Conservation (phyloP, 2,329 filamentous ascomycete genomes). For the Colletotrichum zoysiae region DNA sequence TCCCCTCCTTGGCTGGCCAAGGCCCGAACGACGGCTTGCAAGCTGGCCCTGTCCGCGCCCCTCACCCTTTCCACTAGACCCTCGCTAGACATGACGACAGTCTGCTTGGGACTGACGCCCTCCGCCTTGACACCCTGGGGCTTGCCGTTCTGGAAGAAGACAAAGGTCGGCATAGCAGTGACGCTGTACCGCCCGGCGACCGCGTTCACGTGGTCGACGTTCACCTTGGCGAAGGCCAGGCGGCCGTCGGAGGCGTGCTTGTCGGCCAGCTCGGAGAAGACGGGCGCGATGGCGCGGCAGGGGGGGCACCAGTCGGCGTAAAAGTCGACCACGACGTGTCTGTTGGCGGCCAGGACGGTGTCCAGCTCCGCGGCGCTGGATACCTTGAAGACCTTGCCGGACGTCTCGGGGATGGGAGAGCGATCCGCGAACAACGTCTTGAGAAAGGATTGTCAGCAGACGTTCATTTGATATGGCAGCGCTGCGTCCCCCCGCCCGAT, state of each 20-base stretch:
- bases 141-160: slow-evolving; percentile 68
- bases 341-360: slow-evolving; percentile 36
- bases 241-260: slow-evolving; percentile 50
- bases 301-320: slow-evolving; percentile 65
- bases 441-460: background rate
- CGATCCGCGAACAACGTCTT: slow-evolving; percentile 45
- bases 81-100: slow-evolving; percentile 45
- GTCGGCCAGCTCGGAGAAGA: slow-evolving; percentile 60
- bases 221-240: slow-evolving; percentile 69
- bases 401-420: slow-evolving; percentile 56
- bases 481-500: background rate
- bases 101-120: slow-evolving; percentile 41
- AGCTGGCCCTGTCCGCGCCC: slow-evolving; percentile 48
- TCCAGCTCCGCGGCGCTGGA: slow-evolving; percentile 46
- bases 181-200: slow-evolving; percentile 64
- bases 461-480: background rate
- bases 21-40: slow-evolving; percentile 47
- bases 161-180: slow-evolving; percentile 70
- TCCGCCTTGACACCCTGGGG: slow-evolving; percentile 46
- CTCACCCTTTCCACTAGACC: slow-evolving; percentile 49
- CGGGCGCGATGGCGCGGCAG: slow-evolving; percentile 61
- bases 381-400: slow-evolving; percentile 54
- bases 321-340: slow-evolving; percentile 56
- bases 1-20: slow-evolving; percentile 41
- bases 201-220: slow-evolving; percentile 67